phyloP scores from a whole-genome alignment of 2,329 filamentous ascomycete species.

The Neofusicoccum ribis region DNA sequence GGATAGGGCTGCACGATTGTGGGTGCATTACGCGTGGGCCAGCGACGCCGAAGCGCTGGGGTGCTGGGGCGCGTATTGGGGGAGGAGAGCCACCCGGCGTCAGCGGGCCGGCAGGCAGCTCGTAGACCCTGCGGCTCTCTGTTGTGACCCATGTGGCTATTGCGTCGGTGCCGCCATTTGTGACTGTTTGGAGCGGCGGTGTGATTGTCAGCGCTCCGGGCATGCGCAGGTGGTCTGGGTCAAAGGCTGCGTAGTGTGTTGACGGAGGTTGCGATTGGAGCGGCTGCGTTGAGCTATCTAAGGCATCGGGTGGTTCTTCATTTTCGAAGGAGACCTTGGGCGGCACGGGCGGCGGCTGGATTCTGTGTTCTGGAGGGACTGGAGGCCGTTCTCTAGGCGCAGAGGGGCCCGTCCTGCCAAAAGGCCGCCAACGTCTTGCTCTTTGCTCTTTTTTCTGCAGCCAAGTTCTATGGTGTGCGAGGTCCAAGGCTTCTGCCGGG shows the following conservation, averaged over 20 bases:
- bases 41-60: not conserved
- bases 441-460: not conserved
- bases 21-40: not conserved
- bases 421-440: not conserved
- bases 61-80: not conserved
- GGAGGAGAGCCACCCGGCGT: not conserved
- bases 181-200: slow-evolving; percentile 6
- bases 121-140: not conserved
- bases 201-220: slow-evolving; percentile 1
- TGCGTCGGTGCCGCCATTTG: slow-evolving; percentile 5
- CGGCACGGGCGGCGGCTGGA: not conserved
- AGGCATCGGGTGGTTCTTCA: slow-evolving; percentile 12
- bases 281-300: not conserved
- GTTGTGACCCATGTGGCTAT: not conserved
- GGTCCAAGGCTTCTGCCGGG: not conserved
- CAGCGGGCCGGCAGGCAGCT: slow-evolving; percentile 10
- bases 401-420: not conserved
- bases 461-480: not conserved
- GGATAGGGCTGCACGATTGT: not conserved
- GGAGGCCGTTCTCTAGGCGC: not conserved
- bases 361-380: not conserved
- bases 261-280: not conserved
- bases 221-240: slow-evolving; percentile 13
- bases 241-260: slow-evolving; percentile 14
- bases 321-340: not conserved